Base-by-base conservation (phyloP, 2,329 filamentous ascomycete genomes). In the Tolypocladium ophioglossoides region DNA sequence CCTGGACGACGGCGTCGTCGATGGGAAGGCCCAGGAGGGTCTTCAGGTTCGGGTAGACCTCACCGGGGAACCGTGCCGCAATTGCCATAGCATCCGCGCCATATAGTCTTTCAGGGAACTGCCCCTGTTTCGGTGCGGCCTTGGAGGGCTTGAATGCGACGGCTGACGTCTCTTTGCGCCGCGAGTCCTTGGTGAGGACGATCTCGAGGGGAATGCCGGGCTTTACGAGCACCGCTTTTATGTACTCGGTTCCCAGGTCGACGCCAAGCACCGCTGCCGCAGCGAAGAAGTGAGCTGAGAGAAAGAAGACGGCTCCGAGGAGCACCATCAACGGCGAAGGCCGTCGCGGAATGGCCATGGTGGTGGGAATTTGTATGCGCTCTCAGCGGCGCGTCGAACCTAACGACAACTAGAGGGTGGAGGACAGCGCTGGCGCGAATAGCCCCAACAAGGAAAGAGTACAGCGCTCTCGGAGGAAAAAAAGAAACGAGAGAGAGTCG, bases 191-290 rank as follows among this genome's bases (percentile, higher is more conserved):
- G 34, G 91, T 96, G 54, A 96, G 81, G 69, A 99, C 92, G 61
- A 99, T 97, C 62, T 99, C 94, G 68, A 99, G 89, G 12, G 94
- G 94, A 52, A 95, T 92, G 57, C 94, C 94, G 2, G 94, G 94
- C 74, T 97, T 97, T 58, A 99, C 92, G 44, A 99, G 82, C 16
- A 89, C 85, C 32, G 92, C 92, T 76, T 97, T 99, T 75, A 99
- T 88, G 74, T 95, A 96, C 70, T 96, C 90, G 54, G 94, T 96
- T 62, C 94, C 94, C 53, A 99, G 79, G 72, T 99, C 94, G 64
- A 99, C 82, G 59, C 94, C 94, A 24, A 99, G 77, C 20, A 97
- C 91, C 52, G 90, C 89, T 10, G 89, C 75, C 51, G 74, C 72
- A 30, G 79, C 80, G 44, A 78, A 72, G 44, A 77, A 78, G 60